Base-by-base conservation (phyloP, 2,329 filamentous ascomycete genomes). In the Aureobasidium leucospermi region DNA sequence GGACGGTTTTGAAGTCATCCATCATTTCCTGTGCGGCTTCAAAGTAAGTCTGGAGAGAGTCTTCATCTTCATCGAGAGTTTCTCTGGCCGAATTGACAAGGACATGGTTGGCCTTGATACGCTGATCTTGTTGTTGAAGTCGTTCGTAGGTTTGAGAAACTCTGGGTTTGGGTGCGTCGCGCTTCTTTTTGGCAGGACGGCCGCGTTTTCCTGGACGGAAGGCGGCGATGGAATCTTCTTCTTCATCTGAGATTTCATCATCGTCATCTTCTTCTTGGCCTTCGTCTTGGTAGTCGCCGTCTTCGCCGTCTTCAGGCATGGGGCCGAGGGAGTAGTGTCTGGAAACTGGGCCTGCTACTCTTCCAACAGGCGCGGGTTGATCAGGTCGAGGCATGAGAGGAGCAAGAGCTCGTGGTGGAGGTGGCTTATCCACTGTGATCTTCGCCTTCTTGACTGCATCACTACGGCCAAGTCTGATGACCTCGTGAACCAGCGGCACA, bases 401-500 rank as follows among this genome's bases (percentile, higher is more conserved):
- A 13, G 55, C 55, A 31, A 58, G 42, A 31, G 42, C 15, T 29
- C 55, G 23, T 4, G 51, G 51, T 19, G 42, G 43, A 41, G 49
- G 58, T 9, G 58, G 58, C 39, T 46, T 53, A 11, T 47, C 41
- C 6, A 60, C 60, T 4, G 49, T 67, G 55, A 73, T 70, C 0
- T 67, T 69, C 6, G 71, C 63, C 23, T 81, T 80, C 63, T 82
- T 81, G 23, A 69, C 75, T 41, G 69, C 65, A 56, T 69, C 67
- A 6, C 65, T 62, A 47, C 70, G 75, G n/a, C 79, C 79, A 32
- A 91, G 75, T 34, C 83, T 79, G 65, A 93, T 81, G 8, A 89
- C 85, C 69, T 95, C 87, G 36, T 87, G 87, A 51, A 89, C 84
- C 53, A 91, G 82, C 61, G 88, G 85, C 61, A 91, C 83, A 1